Percentiles rank a stretch among this genome's conserved stretches.
These are phyloP conservation scores for Chloromonas sp. DNA, from an alignment of 163 green algal species.

Conservation along the genomic window DNA sequence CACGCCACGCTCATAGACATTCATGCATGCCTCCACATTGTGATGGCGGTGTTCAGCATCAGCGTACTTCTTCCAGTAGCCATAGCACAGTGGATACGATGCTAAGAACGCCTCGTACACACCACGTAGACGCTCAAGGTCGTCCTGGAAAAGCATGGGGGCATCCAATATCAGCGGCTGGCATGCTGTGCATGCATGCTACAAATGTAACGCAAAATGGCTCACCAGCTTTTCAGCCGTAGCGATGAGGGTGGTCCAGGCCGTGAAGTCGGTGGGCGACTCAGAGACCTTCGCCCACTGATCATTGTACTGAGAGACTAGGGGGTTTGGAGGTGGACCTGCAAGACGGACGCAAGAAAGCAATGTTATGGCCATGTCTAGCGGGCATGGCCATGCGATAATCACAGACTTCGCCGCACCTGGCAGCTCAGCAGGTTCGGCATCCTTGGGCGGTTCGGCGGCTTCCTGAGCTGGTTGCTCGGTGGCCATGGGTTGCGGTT, in stretches of 20 bases:
- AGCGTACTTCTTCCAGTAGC: conserved; percentile 88
- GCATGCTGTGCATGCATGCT: neutral
- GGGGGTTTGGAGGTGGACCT: conserved; percentile 26
- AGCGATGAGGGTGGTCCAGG: conserved; percentile 45
- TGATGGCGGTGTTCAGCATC: conserved; percentile 54
- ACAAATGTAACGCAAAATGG: neutral
- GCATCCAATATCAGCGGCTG: no score
- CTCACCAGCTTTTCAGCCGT: conserved; percentile 48
- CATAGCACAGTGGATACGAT: conserved; percentile 78
- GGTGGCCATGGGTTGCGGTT: neutral
- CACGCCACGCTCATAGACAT: conserved; percentile 64
- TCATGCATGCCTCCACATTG: conserved; percentile 10
- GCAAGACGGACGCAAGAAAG: neutral
- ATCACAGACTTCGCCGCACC: no score
- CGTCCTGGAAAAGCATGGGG: conserved; percentile 30
- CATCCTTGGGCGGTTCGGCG: neutral
- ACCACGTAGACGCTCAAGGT: conserved; percentile 39
- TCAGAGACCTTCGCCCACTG: conserved; percentile 30
- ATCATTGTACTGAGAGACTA: conserved; percentile 42
- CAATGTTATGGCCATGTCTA: no score
- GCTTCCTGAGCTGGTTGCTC: conserved; percentile 1
- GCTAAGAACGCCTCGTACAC: conserved; percentile 69
- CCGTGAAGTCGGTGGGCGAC: conserved; percentile 45
- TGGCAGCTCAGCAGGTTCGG: no score
- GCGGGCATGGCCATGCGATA: no score